phyloP scores from a whole-genome alignment of 371 early-diverging fungal species.

The Mucor plumbeus region DNA sequence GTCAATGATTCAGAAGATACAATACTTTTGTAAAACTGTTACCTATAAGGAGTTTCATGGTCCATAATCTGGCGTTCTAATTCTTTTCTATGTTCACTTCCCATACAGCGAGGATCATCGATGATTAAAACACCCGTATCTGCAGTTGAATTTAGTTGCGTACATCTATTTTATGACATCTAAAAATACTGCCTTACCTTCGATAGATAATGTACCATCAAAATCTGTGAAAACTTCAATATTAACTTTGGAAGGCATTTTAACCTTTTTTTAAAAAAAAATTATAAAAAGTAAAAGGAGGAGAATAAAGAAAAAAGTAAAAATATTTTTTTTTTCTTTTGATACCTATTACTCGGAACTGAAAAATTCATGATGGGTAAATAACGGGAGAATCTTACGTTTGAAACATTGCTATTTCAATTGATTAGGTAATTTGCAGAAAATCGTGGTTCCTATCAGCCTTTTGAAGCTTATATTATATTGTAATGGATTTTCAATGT shows the following conservation, averaged over 20 bases:
- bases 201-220: constrained; percentile 49
- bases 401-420: background rate
- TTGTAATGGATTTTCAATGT: too few species aligned
- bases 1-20: too few species aligned
- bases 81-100: constrained; percentile 42
- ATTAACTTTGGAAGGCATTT: constrained; percentile 22
- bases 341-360: background rate
- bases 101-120: constrained; percentile 48
- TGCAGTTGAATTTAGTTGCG: constrained; percentile 5
- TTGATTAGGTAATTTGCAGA: background rate
- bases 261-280: background rate
- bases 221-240: constrained; percentile 52
- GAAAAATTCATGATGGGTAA: background rate
- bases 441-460: too few species aligned
- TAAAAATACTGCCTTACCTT: constrained; percentile 30
- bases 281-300: background rate
- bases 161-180: background rate
- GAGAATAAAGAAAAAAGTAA: background rate
- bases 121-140: constrained; percentile 50
- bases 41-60: constrained; percentile 44
- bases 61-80: constrained; percentile 43
- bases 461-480: too few species aligned
- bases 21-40: background rate
- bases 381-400: background rate
- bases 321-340: background rate